phyloP scores from a whole-genome alignment of 306 rosid species.

The Quercus rubra region DNA sequence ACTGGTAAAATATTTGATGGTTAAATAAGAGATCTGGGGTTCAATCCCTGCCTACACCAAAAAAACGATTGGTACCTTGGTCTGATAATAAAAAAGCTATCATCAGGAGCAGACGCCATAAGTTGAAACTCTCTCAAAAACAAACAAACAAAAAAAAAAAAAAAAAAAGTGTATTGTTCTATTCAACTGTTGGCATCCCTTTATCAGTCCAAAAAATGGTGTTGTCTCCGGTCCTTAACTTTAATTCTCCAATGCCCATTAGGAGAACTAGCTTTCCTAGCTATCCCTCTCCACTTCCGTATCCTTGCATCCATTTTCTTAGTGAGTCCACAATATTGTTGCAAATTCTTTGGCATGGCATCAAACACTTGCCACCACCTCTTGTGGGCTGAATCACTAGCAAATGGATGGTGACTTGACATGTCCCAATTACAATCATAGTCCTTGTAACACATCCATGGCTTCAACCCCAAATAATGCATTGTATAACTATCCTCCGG shows the following conservation, averaged over 20 bases:
- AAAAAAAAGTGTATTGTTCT: too few species aligned
- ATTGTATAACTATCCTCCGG: slow-evolving; percentile 25
- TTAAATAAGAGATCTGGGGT: too few species aligned
- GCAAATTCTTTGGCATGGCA: slow-evolving; percentile 49
- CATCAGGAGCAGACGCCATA: too few species aligned
- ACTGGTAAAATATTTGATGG: too few species aligned
- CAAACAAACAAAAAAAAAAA: too few species aligned
- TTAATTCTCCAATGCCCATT: slow-evolving; percentile 65
- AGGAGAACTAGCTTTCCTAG: slow-evolving; percentile 32
- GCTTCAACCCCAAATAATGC: slow-evolving; percentile 85
- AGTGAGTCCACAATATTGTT: slow-evolving; percentile 54
- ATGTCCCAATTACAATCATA: slow-evolving; percentile 93
- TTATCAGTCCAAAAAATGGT: slow-evolving; percentile 10
- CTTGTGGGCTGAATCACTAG: slow-evolving; percentile 60
- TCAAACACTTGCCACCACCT: slow-evolving; percentile 78
- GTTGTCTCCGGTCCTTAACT: slow-evolving; percentile 53
- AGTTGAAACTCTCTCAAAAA: too few species aligned
- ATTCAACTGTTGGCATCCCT: neutral
- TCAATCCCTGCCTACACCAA: rapidly evolving
- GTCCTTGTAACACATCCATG: slow-evolving; percentile 86
- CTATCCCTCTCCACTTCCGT: slow-evolving; percentile 35
- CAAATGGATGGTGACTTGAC: slow-evolving; percentile 29
- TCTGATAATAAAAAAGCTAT: too few species aligned
- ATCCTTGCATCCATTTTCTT: slow-evolving; percentile 40
- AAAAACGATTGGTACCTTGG: too few species aligned